Percentiles rank a stretch among this genome's conserved stretches.
phyloP scores from a whole-genome alignment of 1,139 yeast genomes.

The Magnusiomyces clavatus region DNA sequence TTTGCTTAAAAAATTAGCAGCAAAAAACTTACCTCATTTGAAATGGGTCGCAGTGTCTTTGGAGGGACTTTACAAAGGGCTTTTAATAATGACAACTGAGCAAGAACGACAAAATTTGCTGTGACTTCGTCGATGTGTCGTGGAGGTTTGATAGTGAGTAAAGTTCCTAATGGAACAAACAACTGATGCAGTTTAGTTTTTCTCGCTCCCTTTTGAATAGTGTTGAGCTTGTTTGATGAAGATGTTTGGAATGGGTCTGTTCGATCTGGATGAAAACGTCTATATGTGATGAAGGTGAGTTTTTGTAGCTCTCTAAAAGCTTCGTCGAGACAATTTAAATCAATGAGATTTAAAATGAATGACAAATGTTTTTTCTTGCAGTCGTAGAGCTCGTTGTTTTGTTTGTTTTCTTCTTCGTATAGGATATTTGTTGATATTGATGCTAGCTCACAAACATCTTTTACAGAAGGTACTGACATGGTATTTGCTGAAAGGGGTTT shows the following conservation, averaged over 20 bases:
- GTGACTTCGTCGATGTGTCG: slow-evolving; percentile 2
- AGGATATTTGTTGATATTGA: slow-evolving; percentile 13
- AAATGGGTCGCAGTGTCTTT: slow-evolving; percentile 13
- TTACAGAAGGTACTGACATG: slow-evolving; percentile 9
- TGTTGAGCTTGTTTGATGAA: too few species aligned
- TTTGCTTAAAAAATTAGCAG: background rate
- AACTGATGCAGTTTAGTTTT: too few species aligned
- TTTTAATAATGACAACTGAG: slow-evolving; percentile 17
- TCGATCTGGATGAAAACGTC: background rate
- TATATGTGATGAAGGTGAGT: background rate
- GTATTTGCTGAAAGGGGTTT: background rate
- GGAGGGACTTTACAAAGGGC: slow-evolving; percentile 14
- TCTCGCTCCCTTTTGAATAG: too few species aligned
- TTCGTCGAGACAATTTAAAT: slow-evolving; percentile 17
- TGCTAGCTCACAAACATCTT: slow-evolving; percentile 15
- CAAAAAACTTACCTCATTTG: slow-evolving; percentile 13
- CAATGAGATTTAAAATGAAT: slow-evolving; percentile 18
- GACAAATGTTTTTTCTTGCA: slow-evolving; percentile 19
- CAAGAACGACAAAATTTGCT: slow-evolving; percentile 15
- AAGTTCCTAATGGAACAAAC: background rate
- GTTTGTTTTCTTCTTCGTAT: slow-evolving; percentile 9
- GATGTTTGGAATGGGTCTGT: too few species aligned
- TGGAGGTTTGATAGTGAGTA: background rate
- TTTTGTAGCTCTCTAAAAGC: slow-evolving; percentile 14
- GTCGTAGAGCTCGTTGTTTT: slow-evolving; percentile 5